Percentiles rank a stretch among this genome's conserved stretches.
phyloP scores from a whole-genome alignment of 768 basidiomycete genomes.

The Pulveroboletus sp. region DNA sequence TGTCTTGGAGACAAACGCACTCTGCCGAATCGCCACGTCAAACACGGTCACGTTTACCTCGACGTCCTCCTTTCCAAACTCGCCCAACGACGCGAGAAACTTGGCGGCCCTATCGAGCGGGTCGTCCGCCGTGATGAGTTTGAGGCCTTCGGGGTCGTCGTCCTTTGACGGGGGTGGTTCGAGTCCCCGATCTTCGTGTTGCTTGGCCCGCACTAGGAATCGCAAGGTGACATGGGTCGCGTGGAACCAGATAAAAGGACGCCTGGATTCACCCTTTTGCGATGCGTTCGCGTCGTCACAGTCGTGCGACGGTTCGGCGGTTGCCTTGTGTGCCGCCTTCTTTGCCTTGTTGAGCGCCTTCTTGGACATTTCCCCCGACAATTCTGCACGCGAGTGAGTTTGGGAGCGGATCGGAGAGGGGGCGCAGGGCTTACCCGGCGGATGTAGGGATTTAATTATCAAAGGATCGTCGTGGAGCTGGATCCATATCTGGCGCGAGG shows the following conservation, averaged over 20 bases:
- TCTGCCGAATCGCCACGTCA: slow-evolving; percentile 78
- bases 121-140: slow-evolving; percentile 58
- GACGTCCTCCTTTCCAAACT: slow-evolving; percentile 47
- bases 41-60: slow-evolving; percentile 73
- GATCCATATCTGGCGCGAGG: slow-evolving; percentile 61
- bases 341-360: slow-evolving; percentile 87
- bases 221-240: slow-evolving; percentile 12
- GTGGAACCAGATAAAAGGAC: slow-evolving; percentile 11
- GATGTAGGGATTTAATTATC: slow-evolving; percentile 40
- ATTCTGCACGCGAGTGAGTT: slow-evolving; percentile 10
- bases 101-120: slow-evolving; percentile 75
- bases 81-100: slow-evolving; percentile 59
- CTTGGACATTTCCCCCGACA: slow-evolving; percentile 44
- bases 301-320: slow-evolving; percentile 39
- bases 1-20: slow-evolving; percentile 45
- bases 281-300: slow-evolving; percentile 37
- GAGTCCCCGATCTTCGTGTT: slow-evolving; percentile 66
- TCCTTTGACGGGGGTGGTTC: slow-evolving; percentile 57
- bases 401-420: slow-evolving; percentile 29
- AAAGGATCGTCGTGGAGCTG: slow-evolving; percentile 67
- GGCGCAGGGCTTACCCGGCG: slow-evolving; percentile 33
- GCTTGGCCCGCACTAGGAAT: slow-evolving; percentile 28
- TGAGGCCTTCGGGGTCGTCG: slow-evolving; percentile 80
- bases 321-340: slow-evolving; percentile 62
- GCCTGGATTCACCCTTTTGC: slow-evolving; percentile 57